These are phyloP conservation scores for Emericellopsis cladophorae DNA, from an alignment of 2,329 filamentous ascomycete species.

Conservation along the genomic window DNA sequence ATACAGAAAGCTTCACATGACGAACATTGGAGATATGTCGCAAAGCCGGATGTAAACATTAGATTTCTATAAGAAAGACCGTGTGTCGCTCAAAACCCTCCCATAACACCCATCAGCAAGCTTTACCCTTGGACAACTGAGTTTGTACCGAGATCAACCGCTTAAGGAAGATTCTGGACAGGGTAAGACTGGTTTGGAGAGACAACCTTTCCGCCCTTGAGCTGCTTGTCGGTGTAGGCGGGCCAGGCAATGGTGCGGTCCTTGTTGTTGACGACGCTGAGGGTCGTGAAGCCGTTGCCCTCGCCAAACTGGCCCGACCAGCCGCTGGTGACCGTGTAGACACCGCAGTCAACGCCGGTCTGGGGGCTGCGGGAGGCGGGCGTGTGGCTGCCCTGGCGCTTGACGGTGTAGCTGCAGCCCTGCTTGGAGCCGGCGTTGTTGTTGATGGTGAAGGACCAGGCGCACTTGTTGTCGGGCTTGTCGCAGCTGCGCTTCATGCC, in stretches of 20 bases:
- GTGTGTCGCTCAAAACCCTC: too few relatives aligned
- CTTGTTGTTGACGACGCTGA: slow-evolving; percentile 31
- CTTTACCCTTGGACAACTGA: not conserved
- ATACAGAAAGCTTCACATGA: too few relatives aligned
- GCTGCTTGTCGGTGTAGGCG: slow-evolving; percentile 38
- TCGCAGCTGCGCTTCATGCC: slow-evolving; percentile 20
- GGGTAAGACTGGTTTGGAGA: slow-evolving; percentile 34
- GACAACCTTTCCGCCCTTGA: slow-evolving; percentile 28
- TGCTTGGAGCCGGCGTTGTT: slow-evolving; percentile 10
- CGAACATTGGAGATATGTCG: too few relatives aligned
- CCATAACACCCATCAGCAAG: not conserved
- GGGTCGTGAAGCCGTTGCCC: slow-evolving; percentile 39
- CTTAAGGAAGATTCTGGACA: slow-evolving; percentile 4
- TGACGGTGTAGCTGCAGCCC: slow-evolving; percentile 10
- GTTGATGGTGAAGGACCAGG: slow-evolving; percentile 23
- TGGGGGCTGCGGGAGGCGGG: slow-evolving; percentile 23
- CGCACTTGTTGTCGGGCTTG: slow-evolving; percentile 14
- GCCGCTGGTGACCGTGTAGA: slow-evolving; percentile 33
- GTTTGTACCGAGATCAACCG: not conserved
- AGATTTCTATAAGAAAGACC: too few relatives aligned
- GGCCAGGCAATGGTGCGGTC: slow-evolving; percentile 35
- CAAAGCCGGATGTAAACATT: too few relatives aligned
- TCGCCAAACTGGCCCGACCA: slow-evolving; percentile 43
- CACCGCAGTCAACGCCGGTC: slow-evolving; percentile 25
- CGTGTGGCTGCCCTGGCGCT: slow-evolving; percentile 15